Base-by-base conservation (phyloP, 1,139 yeast species). In the Candida glucosophila region DNA sequence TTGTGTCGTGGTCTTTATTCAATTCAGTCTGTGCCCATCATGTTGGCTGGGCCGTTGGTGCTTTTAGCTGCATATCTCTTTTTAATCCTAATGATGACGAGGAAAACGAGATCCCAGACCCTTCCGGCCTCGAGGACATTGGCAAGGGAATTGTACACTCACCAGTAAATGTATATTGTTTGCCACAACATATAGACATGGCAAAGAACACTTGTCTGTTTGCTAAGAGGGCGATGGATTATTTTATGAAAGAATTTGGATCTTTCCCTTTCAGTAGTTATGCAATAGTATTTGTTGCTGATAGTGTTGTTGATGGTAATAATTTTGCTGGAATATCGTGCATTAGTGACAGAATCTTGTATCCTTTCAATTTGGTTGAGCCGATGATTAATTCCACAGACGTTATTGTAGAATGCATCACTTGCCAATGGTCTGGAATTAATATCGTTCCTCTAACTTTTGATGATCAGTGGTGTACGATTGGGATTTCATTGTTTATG, bases 1-100 rank as follows among this genome's bases (percentile, higher is more conserved):
- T 77, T 0, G 81, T 80, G 2, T 67, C 80, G 5, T 88, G 88
- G 65, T 82, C 83, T 19, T 66, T 90, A 14, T 78, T 77, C 44
- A 81, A 79, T 29, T 95, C 98, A 1, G 81, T 86, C 0, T 77
- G 94, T 25, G 86, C 98, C 0, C 96, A 88, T 39, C 96, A 88
- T 50, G 67, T 92, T n/a, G 97, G 97, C 0, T 90, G 95, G 78
- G 88, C 95, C 0, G 70, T 85, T 2, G 99, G 98, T 0, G 78
- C 95, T 4, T 92, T 90, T 50, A 76, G 76, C 19, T 65, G 61
- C 34, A 64, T 68, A 20, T 70, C 72, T 11, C 50, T 74, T 22
- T 27, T 30, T 2, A 25, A 41, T 24, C 38, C 67, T 33, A 41
- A 44, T 5, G 56, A 57, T 3, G 70, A 61, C 5, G 67, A 54